Evolutionary conservation across 495 filamentous ascomycete species (phyloP).

Genomic region (Aspergillus saccharolyticus): DNA sequence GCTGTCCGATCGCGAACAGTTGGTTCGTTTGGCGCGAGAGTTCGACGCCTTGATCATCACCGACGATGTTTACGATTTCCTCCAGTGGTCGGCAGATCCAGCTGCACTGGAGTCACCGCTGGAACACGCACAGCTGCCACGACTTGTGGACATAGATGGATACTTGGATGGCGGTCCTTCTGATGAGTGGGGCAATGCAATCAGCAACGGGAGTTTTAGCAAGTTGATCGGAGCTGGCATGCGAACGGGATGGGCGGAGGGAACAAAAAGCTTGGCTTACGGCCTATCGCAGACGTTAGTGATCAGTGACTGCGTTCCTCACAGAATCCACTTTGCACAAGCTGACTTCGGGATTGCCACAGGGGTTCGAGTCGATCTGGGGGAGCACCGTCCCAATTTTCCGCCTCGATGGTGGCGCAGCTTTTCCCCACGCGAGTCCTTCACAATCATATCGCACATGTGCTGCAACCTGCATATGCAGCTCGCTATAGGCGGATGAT

Average conservation of each 20-base stretch:
- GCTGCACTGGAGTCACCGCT: slow-evolving; percentile 12
- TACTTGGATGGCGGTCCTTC: slow-evolving; percentile 51
- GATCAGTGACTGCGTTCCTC: background rate
- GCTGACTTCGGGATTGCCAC: slow-evolving; percentile 8
- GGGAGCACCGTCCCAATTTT: slow-evolving; percentile 69
- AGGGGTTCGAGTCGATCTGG: slow-evolving; percentile 68
- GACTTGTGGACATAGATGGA: slow-evolving; percentile 73
- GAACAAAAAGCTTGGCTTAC: slow-evolving; percentile 57
- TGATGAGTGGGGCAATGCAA: slow-evolving; percentile 63
- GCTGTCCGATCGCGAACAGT: slow-evolving; percentile 49
- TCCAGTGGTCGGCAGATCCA: slow-evolving; percentile 60
- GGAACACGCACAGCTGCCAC: slow-evolving; percentile 53
- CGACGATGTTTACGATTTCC: slow-evolving; percentile 88
- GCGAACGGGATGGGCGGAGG: slow-evolving; percentile 80
- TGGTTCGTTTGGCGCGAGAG: slow-evolving; percentile 64
- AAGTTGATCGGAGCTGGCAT: slow-evolving; percentile 79
- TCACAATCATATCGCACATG: slow-evolving; percentile 44
- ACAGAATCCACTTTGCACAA: background rate
- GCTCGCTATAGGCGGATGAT: slow-evolving; percentile 51
- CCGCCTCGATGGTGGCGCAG: slow-evolving; percentile 58
- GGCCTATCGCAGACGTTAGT: slow-evolving; percentile 63
- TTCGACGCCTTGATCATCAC: slow-evolving; percentile 74
- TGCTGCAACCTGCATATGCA: slow-evolving; percentile 50
- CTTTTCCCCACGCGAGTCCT: slow-evolving; percentile 50
- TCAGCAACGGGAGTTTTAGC: slow-evolving; percentile 79